Percentiles rank a stretch among this genome's conserved stretches.
Conservation (phyloP, 139 green algal species). For the Volvox reticuliferus region DNA sequence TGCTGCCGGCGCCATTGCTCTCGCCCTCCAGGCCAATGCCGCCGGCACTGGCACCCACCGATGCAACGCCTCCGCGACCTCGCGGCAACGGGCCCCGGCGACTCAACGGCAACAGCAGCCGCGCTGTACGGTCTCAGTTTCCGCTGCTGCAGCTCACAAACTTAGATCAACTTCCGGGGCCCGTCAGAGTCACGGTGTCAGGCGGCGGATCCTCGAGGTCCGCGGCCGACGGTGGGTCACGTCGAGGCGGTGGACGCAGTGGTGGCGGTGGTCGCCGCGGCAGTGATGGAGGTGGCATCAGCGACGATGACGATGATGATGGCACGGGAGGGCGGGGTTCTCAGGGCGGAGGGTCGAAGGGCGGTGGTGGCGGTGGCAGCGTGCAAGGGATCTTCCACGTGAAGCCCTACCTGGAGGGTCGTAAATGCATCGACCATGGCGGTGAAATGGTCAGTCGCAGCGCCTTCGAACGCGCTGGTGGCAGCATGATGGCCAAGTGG, state of each 20-base stretch:
- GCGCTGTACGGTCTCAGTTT: background rate
- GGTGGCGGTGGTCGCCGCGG: background rate
- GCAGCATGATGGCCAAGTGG: conserved; percentile 44
- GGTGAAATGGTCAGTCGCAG: conserved; percentile 17
- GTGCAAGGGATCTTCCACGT: conserved; percentile 11
- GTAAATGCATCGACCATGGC: conserved; percentile 15
- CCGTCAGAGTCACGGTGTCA: background rate
- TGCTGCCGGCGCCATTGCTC: background rate
- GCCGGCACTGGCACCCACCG: background rate
- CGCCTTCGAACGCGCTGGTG: conserved; percentile 29
- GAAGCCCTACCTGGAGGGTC: conserved; percentile 15
- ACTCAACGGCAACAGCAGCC: conserved; percentile 17
- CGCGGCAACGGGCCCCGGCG: background rate
- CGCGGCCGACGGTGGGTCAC: background rate
- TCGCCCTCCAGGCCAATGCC: background rate
- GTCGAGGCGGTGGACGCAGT: background rate
- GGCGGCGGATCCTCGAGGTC: background rate
- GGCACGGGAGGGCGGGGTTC: background rate
- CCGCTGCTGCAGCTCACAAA: background rate
- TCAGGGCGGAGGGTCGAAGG: background rate
- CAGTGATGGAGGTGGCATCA: background rate
- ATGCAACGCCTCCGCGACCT: background rate
- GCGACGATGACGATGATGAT: background rate
- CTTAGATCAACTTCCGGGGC: background rate
- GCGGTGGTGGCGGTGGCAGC: background rate